Conservation (phyloP, 106 monocot species). For the Acorus calamus region DNA sequence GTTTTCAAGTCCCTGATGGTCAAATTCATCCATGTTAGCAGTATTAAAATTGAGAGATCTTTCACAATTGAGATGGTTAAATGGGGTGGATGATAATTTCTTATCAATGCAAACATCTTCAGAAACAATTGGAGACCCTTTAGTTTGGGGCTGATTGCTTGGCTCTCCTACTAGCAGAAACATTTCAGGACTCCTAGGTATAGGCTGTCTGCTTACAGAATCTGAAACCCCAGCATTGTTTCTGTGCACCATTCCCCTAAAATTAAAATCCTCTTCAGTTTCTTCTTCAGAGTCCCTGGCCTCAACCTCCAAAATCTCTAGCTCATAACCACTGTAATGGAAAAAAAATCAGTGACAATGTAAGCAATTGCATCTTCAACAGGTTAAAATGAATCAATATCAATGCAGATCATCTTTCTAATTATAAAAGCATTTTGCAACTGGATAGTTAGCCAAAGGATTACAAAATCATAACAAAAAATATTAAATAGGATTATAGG, state of each 20-base stretch:
- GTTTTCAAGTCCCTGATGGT: background rate
- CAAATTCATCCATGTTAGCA: background rate
- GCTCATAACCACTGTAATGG: conserved; percentile 61
- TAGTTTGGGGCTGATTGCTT: conserved; percentile 1
- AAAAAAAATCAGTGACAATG: background rate
- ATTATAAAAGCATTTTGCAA: too few species aligned
- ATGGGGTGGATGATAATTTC: conserved; percentile 7
- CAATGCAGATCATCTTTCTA: background rate
- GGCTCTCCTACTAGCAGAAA: background rate
- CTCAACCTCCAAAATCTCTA: conserved; percentile 70
- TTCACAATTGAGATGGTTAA: conserved; percentile 5
- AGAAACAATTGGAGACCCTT: background rate
- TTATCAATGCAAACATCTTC: conserved; percentile 3
- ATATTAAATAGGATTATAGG: too few species aligned
- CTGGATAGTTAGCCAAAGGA: too few species aligned
- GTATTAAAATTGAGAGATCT: background rate
- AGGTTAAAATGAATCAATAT: background rate
- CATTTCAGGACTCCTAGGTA: conserved; percentile 6
- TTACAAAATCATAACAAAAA: too few species aligned
- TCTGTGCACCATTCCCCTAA: conserved; percentile 7
- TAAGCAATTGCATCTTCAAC: too few species aligned
- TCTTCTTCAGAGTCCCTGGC: conserved; percentile 89
- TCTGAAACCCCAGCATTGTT: conserved; percentile 1
- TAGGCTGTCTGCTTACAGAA: conserved; percentile 4
- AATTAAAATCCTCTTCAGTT: conserved; percentile 19